Base-by-base conservation (phyloP, 495 filamentous ascomycete genomes). In the Beverwykella pulmonaria region DNA sequence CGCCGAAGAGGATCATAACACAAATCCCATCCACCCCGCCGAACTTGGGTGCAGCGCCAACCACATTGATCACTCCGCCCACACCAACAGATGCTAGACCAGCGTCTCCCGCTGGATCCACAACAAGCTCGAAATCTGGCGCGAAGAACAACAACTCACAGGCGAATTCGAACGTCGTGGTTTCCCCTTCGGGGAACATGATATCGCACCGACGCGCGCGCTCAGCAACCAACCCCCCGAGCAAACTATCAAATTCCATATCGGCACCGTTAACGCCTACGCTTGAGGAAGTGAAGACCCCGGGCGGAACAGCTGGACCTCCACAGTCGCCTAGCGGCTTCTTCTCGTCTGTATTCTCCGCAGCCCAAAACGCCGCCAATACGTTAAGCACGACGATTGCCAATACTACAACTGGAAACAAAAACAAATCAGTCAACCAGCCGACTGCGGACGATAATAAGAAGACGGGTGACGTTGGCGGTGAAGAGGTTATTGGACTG, bases 321-420 rank as follows among this genome's bases (percentile, higher is more conserved):
- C 82, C 82, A 12, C 82, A 86, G 63, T 80, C 76, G 57, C 70
- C 72, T 47, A 82, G 81, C 48, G 91, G 92, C 0, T 98, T 98
- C 76, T 98, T 98, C 76, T 93, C 91, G 7, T 90, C 88, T 17
- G 89, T 98, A 73, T 91, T 98, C 70, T 92, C 92, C 30, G 93
- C 88, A 29, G 93, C 93, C 17, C 94, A 98, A 73, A 98, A 90
- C 78, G 93, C 95, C 41, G 93, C 94, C n/a, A 92, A 85, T 68
- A 87, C 86, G 1, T 72, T 99, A 4, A 92, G 84, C 68, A 97
- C 85, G 72, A 92, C 83, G 52, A 90, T 98, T 27, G 75, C 85
- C 12, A 92, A 91, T 65, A 84, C 83, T 1, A 81, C 78, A 36
- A 68, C 82, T 14, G 73, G 72, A 39, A 73, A 75, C 29, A 70